These are phyloP conservation scores for Stenocarpella maydis DNA, from an alignment of 2,329 filamentous ascomycete genomes.

Conservation along the genomic window DNA sequence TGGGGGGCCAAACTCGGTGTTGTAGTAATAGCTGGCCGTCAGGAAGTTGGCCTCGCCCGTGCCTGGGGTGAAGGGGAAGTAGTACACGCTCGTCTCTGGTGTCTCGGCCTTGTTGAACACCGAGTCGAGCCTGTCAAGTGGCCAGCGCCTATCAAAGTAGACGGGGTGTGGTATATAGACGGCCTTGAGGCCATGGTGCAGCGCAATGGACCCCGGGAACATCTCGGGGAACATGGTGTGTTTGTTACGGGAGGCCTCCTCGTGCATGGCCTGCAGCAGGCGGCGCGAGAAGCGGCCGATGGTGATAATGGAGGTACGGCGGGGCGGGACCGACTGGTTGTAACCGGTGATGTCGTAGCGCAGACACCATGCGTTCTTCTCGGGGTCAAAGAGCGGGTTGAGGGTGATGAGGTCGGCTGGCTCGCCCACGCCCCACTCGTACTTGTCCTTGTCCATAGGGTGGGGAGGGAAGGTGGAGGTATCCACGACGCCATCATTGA, in stretches of 20 bases:
- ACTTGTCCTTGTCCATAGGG: constrained; percentile 67
- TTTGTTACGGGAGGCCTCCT: constrained; percentile 75
- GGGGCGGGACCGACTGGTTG: constrained; percentile 66
- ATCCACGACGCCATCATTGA: constrained; percentile 68
- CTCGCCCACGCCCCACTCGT: constrained; percentile 79
- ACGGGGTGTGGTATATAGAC: constrained; percentile 82
- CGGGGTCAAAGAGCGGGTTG: constrained; percentile 79
- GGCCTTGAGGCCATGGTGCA: constrained; percentile 81
- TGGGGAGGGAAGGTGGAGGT: constrained; percentile 66
- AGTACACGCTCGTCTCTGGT: constrained; percentile 55
- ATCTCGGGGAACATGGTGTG: constrained; percentile 81
- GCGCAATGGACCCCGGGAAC: constrained; percentile 75
- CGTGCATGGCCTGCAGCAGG: constrained; percentile 79
- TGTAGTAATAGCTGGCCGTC: constrained; percentile 68
- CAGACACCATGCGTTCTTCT: constrained; percentile 77
- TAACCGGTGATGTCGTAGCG: constrained; percentile 74
- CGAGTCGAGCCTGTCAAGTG: constrained; percentile 58
- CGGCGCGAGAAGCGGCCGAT: constrained; percentile 78
- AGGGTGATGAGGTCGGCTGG: constrained; percentile 78
- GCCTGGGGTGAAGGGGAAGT: constrained; percentile 52
- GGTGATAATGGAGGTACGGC: constrained; percentile 80
- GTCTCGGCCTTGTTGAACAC: constrained; percentile 68
- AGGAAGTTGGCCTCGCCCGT: constrained; percentile 63
- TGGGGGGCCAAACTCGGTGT: constrained; percentile 63
- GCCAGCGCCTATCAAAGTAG: constrained; percentile 80